A percentile compares a stretch with the other conserved stretches of the same genome.
Evolutionary conservation across 2,329 filamentous ascomycete species (phyloP).

Genomic region (Fusarium brachygibbosum): DNA sequence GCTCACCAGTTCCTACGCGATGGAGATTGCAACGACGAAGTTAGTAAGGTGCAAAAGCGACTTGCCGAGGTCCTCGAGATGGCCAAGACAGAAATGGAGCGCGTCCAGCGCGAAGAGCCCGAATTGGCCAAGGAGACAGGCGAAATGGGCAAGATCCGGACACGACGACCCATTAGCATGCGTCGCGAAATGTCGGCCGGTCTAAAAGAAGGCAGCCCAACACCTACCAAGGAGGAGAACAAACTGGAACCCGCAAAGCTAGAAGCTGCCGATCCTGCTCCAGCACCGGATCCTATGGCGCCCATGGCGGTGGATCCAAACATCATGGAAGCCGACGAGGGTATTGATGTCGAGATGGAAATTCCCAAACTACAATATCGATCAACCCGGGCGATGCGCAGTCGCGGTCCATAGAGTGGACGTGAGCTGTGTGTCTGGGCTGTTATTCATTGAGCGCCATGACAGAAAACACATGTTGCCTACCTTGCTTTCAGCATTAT

Average conservation of each 20-base stretch:
- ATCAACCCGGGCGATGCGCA: conserved; percentile 58
- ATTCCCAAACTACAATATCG: conserved; percentile 59
- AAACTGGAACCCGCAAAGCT: conserved; percentile 47
- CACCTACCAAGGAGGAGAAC: conserved; percentile 45
- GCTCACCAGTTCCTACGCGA: conserved; percentile 92
- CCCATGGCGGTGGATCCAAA: conserved; percentile 54
- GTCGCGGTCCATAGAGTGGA: conserved; percentile 48
- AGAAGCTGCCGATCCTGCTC: conserved; percentile 40
- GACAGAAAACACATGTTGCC: conserved; percentile 7
- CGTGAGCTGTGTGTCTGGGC: conserved; percentile 40
- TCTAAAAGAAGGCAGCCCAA: conserved; percentile 47
- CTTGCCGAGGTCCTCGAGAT: conserved; percentile 73
- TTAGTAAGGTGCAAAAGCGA: conserved; percentile 75
- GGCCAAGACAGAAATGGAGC: conserved; percentile 71
- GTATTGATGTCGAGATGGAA: conserved; percentile 56
- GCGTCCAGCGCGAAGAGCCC: conserved; percentile 66
- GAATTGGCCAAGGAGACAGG: conserved; percentile 56
- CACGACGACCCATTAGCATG: conserved; percentile 67
- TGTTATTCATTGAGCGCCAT: conserved; percentile 34
- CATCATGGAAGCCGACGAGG: conserved; percentile 59
- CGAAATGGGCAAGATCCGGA: conserved; percentile 61
- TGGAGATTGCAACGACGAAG: conserved; percentile 84
- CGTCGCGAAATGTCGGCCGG: conserved; percentile 59
- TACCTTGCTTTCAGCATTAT: conserved; percentile 16
- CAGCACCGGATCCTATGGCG: conserved; percentile 31